Evolutionary conservation across 495 filamentous ascomycete species (phyloP), one percentile per base, ranked within the genome.

Genomic region (Aspergillus mulundensis): DNA sequence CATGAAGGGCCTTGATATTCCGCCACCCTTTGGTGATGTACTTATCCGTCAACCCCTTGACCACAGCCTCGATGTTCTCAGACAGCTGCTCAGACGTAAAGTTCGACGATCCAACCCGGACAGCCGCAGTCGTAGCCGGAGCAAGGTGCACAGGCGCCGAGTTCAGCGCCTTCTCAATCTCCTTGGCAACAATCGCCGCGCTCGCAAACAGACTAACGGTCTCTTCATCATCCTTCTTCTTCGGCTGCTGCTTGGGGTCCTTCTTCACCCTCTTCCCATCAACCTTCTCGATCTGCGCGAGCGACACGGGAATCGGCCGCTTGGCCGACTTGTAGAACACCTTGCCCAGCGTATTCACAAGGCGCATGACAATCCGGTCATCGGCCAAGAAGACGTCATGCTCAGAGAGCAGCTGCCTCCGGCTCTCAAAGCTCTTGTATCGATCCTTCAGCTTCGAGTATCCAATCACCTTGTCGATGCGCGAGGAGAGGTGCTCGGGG

Each of bases 341-440:
- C 73, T 95, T 96, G 41, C 93, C 94, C 0, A 97, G 82, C 2
- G 84, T 73, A 21, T 78, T 78, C 16, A 90, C 87, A n/a, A 97
- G 77, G 56, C 80, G 81, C 56, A 84, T 88, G 57, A 90, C 76
- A 54, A 96, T 86, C 19, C 90, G 77, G 63, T 92, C 87, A 68
- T 97, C 91, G 24, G 85, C 90, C 24, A 97, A 77, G 75, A 97
- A 96, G 40, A 96, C 71, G 67, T 91, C 88, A 71, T 96, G 87
- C 58, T 95, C 89, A 45, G 81, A 75, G 47, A 85, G 79, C n/a
- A 98, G 78, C 68, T 93, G 89, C 43, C 94, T 81, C 65, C 87
- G 87, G 50, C 80, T 83, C 77, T 98, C 94, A 72, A 87, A 97
- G 45, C 85, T 77, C 72, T 88, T 85, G 80, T 88, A 97, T 67